Evolutionary conservation across 768 basidiomycete species (phyloP).

Genomic region (Lanmaoa pseudosensibilis): DNA sequence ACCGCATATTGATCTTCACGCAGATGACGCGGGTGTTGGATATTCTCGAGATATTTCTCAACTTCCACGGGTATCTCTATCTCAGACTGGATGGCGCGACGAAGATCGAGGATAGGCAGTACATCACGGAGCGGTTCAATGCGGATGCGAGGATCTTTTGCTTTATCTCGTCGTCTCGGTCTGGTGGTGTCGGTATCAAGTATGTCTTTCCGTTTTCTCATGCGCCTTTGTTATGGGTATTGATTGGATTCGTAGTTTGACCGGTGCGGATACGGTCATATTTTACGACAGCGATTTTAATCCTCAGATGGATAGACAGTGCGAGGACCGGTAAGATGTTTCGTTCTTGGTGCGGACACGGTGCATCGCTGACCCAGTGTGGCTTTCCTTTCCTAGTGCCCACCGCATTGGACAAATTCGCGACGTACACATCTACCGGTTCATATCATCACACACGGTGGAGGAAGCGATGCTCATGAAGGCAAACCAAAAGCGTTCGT

Average conservation of each 20-base stretch:
- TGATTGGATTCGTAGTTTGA: conserved; percentile 48
- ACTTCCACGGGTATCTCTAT: conserved; percentile 91
- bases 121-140: conserved; percentile 86
- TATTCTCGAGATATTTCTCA: conserved; percentile 90
- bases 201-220: conserved; percentile 39
- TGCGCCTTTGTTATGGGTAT: conserved; percentile 14
- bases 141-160: conserved; percentile 76
- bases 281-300: conserved; percentile 98
- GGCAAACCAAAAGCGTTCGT: conserved; percentile 94
- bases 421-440: conserved; percentile 94
- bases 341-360: neutral
- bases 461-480: conserved; percentile 96
- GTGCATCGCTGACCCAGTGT: neutral
- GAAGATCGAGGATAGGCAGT: conserved; percentile 91
- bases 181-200: conserved; percentile 94
- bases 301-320: conserved; percentile 97
- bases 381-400: conserved; percentile 50
- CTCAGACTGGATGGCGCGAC: conserved; percentile 93
- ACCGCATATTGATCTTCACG: conserved; percentile 92
- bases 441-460: conserved; percentile 86
- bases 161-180: conserved; percentile 84
- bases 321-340: conserved; percentile 77
- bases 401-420: conserved; percentile 98
- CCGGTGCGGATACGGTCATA: conserved; percentile 92
- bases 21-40: conserved; percentile 96